Evolutionary conservation across 2,329 filamentous ascomycete species (phyloP), one percentile per base, ranked within the genome.

Genomic region (Stenocarpella maydis): DNA sequence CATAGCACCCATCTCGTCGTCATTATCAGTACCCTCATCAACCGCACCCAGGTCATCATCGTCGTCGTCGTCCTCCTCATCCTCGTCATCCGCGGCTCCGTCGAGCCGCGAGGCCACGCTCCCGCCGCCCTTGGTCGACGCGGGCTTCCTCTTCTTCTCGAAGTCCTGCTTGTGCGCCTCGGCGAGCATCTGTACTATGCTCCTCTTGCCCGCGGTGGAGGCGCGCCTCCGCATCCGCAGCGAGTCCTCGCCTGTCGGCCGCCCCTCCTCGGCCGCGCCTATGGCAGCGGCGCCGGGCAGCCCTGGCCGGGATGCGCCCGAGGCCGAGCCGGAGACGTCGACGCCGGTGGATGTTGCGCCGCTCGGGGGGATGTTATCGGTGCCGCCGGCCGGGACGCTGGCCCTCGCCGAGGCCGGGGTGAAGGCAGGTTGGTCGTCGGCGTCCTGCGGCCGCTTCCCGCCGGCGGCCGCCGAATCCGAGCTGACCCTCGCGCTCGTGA

Each of bases 91-190:
- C 9, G 41, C 53, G 12, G 75, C 76, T 0, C 72, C 74, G 0
- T 69, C 74, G 37, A 65, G 55, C 69, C 28, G 58, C 26, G 19
- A 12, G 8, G 9, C n/a, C 14, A 10, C n/a, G 37, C 69, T 19
- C 15, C 24, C 52, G 24, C 21, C 49, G 10, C 69, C 55, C 49
- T 43, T 37, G 37, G 31, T 52, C n/a, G 49, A 34, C 37, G 68
- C 69, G 7, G 80, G 80, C 74, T 78, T 80, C 72, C 88, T 86
- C 78, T 89, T 92, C 82, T 96, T 92, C 80, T 97, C 92, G 78
- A 98, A 98, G 80, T 98, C 95, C 78, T 97, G 92, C 71, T 88
- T 91, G 78, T 98, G 96, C 7, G 95, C 95, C 71, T 91, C 87
- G 4, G 93, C 92, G 73, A 98, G 85, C n/a, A 94, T 89, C 17